Conservation (phyloP, 352 stramenopile species). For the Phytopythium aichiense region DNA sequence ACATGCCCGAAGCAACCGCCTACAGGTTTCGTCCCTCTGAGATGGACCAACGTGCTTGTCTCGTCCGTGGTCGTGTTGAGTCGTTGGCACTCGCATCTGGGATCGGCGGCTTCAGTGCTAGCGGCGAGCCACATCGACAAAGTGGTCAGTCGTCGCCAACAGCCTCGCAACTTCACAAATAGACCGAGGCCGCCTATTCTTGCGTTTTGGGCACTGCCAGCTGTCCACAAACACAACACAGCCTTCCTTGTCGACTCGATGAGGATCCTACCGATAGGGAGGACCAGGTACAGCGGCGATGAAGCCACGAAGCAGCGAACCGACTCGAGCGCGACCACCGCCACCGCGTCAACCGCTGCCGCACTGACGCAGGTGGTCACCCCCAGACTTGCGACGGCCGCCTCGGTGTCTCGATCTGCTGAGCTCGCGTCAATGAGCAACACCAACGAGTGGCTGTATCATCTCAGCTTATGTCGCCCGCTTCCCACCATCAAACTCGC, state of each 20-base stretch:
- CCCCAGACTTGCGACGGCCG: not conserved
- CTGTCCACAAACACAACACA: no score
- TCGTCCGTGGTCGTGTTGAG: no score
- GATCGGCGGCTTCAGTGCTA: no score
- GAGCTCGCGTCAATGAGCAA: not conserved
- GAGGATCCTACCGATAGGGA: not conserved
- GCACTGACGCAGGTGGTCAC: not conserved
- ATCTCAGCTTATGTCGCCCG: not conserved
- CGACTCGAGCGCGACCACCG: not conserved
- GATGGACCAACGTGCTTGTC: no score
- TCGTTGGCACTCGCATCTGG: no score
- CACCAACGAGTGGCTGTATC: not conserved
- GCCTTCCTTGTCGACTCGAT: not conserved
- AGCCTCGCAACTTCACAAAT: not conserved
- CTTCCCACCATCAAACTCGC: not conserved
- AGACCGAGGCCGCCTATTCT: not conserved
- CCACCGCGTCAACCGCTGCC: not conserved
- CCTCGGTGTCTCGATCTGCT: not conserved
- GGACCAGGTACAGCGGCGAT: not conserved
- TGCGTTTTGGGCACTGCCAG: no score
- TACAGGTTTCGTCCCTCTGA: no score
- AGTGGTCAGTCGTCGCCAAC: no score
- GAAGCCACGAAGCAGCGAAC: not conserved
- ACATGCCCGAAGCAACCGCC: no score
- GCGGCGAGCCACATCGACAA: no score